phyloP scores from a whole-genome alignment of 1,139 yeast species.

The Debaryomyces robertsiae region DNA sequence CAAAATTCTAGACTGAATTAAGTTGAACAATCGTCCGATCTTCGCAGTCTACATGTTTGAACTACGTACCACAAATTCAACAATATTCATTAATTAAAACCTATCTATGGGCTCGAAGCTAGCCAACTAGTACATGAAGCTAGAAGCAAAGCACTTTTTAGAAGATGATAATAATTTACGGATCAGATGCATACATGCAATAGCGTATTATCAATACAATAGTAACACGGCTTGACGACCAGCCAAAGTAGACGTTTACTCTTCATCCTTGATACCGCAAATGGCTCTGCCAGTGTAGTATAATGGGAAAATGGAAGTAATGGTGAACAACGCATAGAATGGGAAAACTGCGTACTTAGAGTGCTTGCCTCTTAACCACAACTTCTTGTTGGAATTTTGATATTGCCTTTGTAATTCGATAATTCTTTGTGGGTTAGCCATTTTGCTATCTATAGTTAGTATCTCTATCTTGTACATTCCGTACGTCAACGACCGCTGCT shows the following conservation, averaged over 20 bases:
- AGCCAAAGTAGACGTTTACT: slow-evolving; percentile 12
- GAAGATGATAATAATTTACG: slow-evolving; percentile 7
- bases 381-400: slow-evolving; percentile 70
- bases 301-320: slow-evolving; percentile 69
- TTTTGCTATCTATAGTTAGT: slow-evolving; percentile 15
- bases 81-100: slow-evolving; percentile 1
- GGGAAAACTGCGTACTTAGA: slow-evolving; percentile 85
- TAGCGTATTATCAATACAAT: slow-evolving; percentile 1
- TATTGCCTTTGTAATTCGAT: slow-evolving; percentile 74
- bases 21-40: not conserved
- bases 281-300: slow-evolving; percentile 81
- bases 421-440: slow-evolving; percentile 55
- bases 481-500: no score
- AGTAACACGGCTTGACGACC: slow-evolving; percentile 1
- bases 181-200: slow-evolving; percentile 7
- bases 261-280: slow-evolving; percentile 63
- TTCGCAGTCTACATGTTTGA: not conserved
- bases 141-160: not conserved
- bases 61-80: not conserved
- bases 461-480: not conserved
- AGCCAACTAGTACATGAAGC: not conserved
- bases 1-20: no score
- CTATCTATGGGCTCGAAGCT: slow-evolving; percentile 2
- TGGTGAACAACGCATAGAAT: slow-evolving; percentile 82
- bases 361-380: slow-evolving; percentile 74